These are phyloP conservation scores for Yamadazyma pseudoaaseri DNA, from an alignment of 1,139 yeast genomes.

Conservation along the genomic window DNA sequence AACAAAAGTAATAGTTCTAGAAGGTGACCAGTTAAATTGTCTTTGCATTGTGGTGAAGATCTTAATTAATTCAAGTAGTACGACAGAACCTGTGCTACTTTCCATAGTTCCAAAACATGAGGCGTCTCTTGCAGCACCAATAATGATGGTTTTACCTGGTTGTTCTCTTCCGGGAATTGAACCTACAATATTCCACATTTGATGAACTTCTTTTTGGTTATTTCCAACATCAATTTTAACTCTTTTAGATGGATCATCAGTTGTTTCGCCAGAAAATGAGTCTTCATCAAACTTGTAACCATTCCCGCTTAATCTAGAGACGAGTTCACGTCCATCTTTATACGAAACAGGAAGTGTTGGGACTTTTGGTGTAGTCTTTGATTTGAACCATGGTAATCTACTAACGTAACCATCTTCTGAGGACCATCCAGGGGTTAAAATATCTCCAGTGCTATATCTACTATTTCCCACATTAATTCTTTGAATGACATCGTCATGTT, in stretches of 20 bases:
- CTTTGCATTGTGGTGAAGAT: conserved; percentile 66
- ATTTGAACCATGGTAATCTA: conserved; percentile 43
- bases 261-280: conserved; percentile 30
- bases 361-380: conserved; percentile 61
- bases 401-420: conserved; percentile 40
- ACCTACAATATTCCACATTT: conserved; percentile 78
- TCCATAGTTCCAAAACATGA: conserved; percentile 72
- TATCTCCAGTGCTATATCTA: conserved; percentile 73
- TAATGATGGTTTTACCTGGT: conserved; percentile 64
- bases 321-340: conserved; percentile 58
- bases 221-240: conserved; percentile 45
- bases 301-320: conserved; percentile 42
- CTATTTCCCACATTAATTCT: conserved; percentile 65
- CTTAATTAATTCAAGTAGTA: conserved; percentile 69
- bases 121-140: conserved; percentile 86
- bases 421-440: conserved; percentile 77
- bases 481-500: conserved; percentile 50
- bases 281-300: conserved; percentile 42
- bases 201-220: conserved; percentile 58
- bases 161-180: conserved; percentile 82
- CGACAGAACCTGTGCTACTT: conserved; percentile 75
- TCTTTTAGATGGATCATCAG: conserved; percentile 24
- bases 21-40: conserved; percentile 76
- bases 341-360: conserved; percentile 78
- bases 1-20: conserved; percentile 77